Evolutionary conservation across 768 basidiomycete species (phyloP).

Genomic region (Mycena crocata): DNA sequence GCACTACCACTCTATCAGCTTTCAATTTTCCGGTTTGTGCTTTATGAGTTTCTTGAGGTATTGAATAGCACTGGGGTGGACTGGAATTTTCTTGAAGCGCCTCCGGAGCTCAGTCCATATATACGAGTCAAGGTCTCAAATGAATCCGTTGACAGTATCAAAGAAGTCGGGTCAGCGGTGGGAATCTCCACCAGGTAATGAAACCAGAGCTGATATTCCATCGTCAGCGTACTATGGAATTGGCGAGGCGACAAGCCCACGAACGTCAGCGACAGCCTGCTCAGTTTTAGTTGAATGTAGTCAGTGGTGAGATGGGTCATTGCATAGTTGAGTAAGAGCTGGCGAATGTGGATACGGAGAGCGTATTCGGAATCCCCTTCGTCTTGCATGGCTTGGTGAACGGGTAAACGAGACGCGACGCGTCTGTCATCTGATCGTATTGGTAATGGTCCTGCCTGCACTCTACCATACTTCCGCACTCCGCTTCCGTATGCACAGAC

Average conservation of each 20-base stretch:
- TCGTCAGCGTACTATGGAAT: slow-evolving; percentile 9
- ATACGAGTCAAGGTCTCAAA: slow-evolving; percentile 55
- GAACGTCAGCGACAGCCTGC: slow-evolving; percentile 58
- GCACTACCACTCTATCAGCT: slow-evolving; percentile 53
- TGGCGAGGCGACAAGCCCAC: slow-evolving; percentile 25
- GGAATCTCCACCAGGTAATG: slow-evolving; percentile 57
- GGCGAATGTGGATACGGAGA: slow-evolving; percentile 60
- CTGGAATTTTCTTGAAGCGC: slow-evolving; percentile 60
- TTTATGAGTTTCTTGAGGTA: slow-evolving; percentile 47
- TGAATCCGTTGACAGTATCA: slow-evolving; percentile 67
- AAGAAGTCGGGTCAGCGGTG: slow-evolving; percentile 60
- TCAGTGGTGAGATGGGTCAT: slow-evolving; percentile 64
- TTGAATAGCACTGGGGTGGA: slow-evolving; percentile 48
- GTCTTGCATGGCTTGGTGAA: neutral
- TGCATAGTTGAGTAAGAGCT: slow-evolving; percentile 66
- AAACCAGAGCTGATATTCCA: slow-evolving; percentile 50
- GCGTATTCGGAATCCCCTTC: neutral
- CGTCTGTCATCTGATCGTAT: too few relatives aligned
- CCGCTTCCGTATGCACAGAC: slow-evolving; percentile 83
- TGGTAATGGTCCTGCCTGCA: slow-evolving; percentile 58
- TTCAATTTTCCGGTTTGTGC: slow-evolving; percentile 40
- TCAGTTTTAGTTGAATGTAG: slow-evolving; percentile 67
- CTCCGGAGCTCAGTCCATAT: slow-evolving; percentile 44
- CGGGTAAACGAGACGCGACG: too few relatives aligned
- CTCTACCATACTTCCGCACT: slow-evolving; percentile 81